Evolutionary conservation across 2,329 filamentous ascomycete species (phyloP), one percentile per base, ranked within the genome.

Genomic region (Stachybotrys chartarum): DNA sequence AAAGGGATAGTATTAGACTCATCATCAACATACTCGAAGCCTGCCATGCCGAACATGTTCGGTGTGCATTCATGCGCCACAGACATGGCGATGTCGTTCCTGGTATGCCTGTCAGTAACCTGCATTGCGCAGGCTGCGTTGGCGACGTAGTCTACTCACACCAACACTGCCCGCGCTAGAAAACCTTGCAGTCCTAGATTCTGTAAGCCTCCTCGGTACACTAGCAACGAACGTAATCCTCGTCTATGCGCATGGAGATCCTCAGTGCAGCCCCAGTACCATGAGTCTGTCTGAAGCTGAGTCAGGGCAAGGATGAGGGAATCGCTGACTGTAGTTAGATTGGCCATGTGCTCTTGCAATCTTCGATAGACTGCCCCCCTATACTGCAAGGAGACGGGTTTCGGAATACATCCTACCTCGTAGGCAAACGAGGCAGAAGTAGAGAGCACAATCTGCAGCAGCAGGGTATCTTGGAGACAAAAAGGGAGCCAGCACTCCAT

Each of bases 401-500:
- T 74, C 47, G 76, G 72, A 3, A 80, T 64, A 44, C 76, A 74
- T 3, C 76, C 73, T 1, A 75, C 76, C 60, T 82, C 78, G 44
- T 74, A 71, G 32, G 81, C 68, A 60, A 80, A 80, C 60, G 77
- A 79, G 1, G 78, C 73, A 0, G 78, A 74, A 7, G 77, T 77
- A 60, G 78, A 80, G 5, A 80, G 70, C 42, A 78, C 72, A 8
- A 78, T 74, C 51, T 78, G 75, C 0, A 75, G 65, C 10, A 81
- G 68, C 4, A 81, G 68, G 5, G 75, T 76, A n/a, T 78, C 76
- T 54, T 80, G 75, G 11, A 80, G 66, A 50, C 71, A 77, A 58
- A 70, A 75, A 1, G 78, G 76, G 7, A 78, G 68, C 66, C 76
- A 80, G 49, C 75, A 67, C 60, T 72, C 77, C 68, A 75, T 75